phyloP scores from a whole-genome alignment of 306 rosid genomes.

The Potentilla sterilis region DNA sequence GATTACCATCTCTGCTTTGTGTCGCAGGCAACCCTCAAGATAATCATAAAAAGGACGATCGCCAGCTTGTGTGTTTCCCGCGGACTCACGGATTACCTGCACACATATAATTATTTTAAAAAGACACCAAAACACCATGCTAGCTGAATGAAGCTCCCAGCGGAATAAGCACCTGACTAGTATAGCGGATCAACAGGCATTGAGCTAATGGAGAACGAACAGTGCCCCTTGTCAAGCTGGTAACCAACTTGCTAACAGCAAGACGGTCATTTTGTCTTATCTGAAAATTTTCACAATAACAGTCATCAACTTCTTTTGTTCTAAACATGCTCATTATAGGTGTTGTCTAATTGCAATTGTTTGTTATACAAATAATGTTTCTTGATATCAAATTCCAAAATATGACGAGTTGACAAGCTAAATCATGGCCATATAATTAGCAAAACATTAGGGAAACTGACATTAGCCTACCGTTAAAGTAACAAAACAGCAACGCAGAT shows the following conservation, averaged over 20 bases:
- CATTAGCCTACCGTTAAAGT: not conserved
- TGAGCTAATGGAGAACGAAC: slow-evolving; percentile 99
- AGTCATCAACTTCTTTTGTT: slow-evolving; percentile 19
- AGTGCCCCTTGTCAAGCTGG: slow-evolving; percentile 94
- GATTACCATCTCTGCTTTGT: slow-evolving; percentile 98
- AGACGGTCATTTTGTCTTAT: slow-evolving; percentile 95
- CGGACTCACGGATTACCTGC: slow-evolving; percentile 91
- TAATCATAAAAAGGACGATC: slow-evolving; percentile 94
- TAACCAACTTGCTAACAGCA: slow-evolving; percentile 96
- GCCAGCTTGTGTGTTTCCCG: slow-evolving; percentile 63
- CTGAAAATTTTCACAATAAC: slow-evolving; percentile 47
- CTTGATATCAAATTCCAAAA: not conserved
- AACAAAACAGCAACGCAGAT: not conserved
- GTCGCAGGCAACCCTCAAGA: slow-evolving; percentile 98
- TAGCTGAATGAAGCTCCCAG: not conserved
- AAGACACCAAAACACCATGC: slow-evolving; percentile 20
- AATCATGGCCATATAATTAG: not conserved
- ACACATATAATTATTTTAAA: slow-evolving; percentile 22
- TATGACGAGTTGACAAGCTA: not conserved
- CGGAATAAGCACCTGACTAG: slow-evolving; percentile 75
- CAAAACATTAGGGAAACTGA: not conserved
- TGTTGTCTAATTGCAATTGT: not conserved
- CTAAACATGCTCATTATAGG: not conserved
- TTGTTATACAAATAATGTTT: not conserved
- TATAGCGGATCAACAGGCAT: slow-evolving; percentile 90